Evolutionary conservation across 2,329 filamentous ascomycete genomes (phyloP).

Genomic region (Aureobasidium vineae): DNA sequence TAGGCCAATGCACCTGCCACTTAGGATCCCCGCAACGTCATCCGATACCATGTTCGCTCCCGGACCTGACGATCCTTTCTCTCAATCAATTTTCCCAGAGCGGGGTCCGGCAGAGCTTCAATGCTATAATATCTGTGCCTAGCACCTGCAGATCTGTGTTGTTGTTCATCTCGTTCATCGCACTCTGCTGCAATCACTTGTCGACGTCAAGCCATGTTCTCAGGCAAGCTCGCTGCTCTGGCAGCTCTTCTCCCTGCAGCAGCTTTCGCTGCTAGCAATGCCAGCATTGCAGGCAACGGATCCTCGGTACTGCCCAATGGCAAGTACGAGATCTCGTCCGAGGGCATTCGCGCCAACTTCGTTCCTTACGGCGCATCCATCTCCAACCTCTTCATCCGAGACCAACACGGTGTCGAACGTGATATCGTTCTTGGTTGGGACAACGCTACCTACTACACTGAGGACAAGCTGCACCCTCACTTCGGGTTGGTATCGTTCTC

Average conservation of each 20-base stretch:
- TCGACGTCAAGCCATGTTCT: conserved; percentile 10
- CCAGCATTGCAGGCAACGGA: conserved; percentile 32
- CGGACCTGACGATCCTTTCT: conserved; percentile 24
- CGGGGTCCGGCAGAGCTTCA: conserved; percentile 21
- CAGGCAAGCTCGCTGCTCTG: conserved; percentile 25
- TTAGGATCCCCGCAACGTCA: conserved; percentile 21
- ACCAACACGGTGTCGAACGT: conserved; percentile 64
- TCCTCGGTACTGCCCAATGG: conserved; percentile 40
- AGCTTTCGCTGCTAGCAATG: conserved; percentile 28
- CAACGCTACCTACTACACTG: conserved; percentile 68
- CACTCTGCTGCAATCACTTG: not conserved
- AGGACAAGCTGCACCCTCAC: conserved; percentile 66
- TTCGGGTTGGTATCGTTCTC: conserved; percentile 49
- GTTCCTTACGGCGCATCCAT: conserved; percentile 73
- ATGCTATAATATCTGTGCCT: conserved; percentile 7
- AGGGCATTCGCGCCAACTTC: conserved; percentile 66
- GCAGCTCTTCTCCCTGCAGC: conserved; percentile 31
- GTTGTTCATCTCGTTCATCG: conserved; percentile 12
- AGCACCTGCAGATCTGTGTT: conserved; percentile 12
- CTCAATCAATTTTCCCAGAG: conserved; percentile 3
- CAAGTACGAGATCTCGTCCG: conserved; percentile 70
- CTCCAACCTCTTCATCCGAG: conserved; percentile 67
- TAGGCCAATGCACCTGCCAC: conserved; percentile 15
- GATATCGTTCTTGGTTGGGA: conserved; percentile 74
- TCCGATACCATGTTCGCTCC: conserved; percentile 13